Evolutionary conservation across 306 rosid genomes (phyloP), one percentile per base, ranked within the genome.

Genomic region (Castanea sativa): DNA sequence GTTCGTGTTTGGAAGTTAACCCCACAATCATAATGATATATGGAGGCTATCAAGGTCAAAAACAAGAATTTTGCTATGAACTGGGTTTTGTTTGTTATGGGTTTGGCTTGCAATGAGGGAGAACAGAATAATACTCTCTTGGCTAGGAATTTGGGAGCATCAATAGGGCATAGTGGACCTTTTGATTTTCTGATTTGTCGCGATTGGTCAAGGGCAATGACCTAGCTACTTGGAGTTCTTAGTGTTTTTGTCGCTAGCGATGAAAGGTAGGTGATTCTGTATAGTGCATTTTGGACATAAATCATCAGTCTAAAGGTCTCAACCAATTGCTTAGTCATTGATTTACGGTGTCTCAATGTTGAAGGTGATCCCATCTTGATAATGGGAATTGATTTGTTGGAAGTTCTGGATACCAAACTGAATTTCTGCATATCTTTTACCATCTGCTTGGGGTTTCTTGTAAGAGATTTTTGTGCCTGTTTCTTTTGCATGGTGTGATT

Each of bases 1-100:
- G 92, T 95, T 68, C 99, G 98, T 71, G 92, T 91, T 76, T 95
- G 99, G 99, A 91, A 45, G 83, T 77, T 91, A 77, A 84, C 87
- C 74, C 88, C 94, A 16, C 90, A 87, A 64, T 95, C 87, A 90
- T 52, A 77, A 60, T 25, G 49, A 19, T 10, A 35, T 60, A 78
- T 68, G 76, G 69, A 56, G 72, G 80, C 74, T 80, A 33, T 76
- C 20, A 79, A 69, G 71, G 74, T 80, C 79, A 55, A 43, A 78
- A 61, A 58, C 16, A 51, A 21, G 53, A 69, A 41, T 20, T 43
- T 53, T 71, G 43, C 8, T 43, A 51, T 73, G 75, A n/a, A 21
- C 76, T 76, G 70, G 71, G 55, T 45, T 60, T 73, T 12, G 27
- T 23, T 30, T 16, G 38, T 63, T 75, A 27, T 4, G 73, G 79